A percentile compares a stretch with the other conserved stretches of the same genome.
Conservation (phyloP, 345 rosid genomes). For the Camelina hispida region DNA sequence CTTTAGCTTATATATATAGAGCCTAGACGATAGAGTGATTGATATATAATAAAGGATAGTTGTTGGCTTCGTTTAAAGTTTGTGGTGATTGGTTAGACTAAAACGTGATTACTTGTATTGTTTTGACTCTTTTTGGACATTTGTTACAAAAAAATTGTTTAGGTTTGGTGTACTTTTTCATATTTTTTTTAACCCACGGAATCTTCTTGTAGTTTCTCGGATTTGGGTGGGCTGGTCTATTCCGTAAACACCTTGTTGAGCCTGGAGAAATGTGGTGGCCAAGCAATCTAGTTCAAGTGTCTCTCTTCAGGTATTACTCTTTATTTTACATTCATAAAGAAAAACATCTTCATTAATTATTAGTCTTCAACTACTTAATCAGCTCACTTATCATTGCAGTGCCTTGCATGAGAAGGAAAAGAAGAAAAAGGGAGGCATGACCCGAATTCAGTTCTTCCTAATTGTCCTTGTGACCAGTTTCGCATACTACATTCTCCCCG, state of each 20-base stretch:
- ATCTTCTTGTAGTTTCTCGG: slow-evolving; percentile 58
- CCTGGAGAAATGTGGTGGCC: slow-evolving; percentile 99
- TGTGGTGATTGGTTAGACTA: slow-evolving; percentile 22
- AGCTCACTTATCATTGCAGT: slow-evolving; percentile 44
- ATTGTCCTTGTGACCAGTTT: slow-evolving; percentile 63
- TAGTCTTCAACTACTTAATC: slow-evolving; percentile 12
- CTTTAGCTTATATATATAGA: background rate
- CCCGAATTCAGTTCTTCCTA: slow-evolving; percentile 69
- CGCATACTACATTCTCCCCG: slow-evolving; percentile 69
- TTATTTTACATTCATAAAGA: background rate
- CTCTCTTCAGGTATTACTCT: slow-evolving; percentile 64
- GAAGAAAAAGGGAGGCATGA: slow-evolving; percentile 54
- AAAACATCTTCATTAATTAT: background rate
- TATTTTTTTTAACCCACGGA: background rate
- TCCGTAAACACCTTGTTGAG: slow-evolving; percentile 73
- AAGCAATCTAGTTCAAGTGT: slow-evolving; percentile 70
- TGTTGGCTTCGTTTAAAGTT: slow-evolving; percentile 24
- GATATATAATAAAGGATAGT: background rate
- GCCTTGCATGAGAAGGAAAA: slow-evolving; percentile 72
- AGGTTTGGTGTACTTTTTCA: background rate
- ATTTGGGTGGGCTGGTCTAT: slow-evolving; percentile 89
- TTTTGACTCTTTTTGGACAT: background rate
- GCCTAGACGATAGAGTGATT: background rate
- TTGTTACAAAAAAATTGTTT: background rate
- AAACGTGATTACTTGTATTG: slow-evolving; percentile 15